Evolutionary conservation across 164 flowering plant species (phyloP).

Genomic region (Piper betle): DNA sequence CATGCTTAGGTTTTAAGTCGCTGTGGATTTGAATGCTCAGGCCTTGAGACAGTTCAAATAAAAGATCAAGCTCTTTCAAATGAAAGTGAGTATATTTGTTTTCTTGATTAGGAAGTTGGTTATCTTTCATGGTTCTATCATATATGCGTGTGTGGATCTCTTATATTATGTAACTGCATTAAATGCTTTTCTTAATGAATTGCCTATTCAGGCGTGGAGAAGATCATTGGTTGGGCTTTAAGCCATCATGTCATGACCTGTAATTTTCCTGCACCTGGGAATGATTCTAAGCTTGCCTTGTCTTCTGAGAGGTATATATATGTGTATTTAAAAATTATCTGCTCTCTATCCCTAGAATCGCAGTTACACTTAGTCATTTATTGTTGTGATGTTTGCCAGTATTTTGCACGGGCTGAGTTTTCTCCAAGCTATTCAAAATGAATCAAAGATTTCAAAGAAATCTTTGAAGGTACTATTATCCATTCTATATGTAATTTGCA

Average conservation of each 20-base stretch:
- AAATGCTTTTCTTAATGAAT: background rate
- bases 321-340: background rate
- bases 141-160: background rate
- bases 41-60: slow-evolving; percentile 51
- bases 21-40: slow-evolving; percentile 50
- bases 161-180: background rate
- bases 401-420: slow-evolving; percentile 59
- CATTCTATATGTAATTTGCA: too few relatives aligned
- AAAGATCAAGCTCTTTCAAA: slow-evolving; percentile 69
- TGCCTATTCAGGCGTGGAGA: slow-evolving; percentile 46
- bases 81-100: slow-evolving; percentile 46
- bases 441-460: slow-evolving; percentile 61
- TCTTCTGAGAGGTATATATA: slow-evolving; percentile 59
- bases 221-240: slow-evolving; percentile 79
- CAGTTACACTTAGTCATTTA: background rate
- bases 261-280: slow-evolving; percentile 19
- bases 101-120: background rate
- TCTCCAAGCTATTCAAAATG: slow-evolving; percentile 56
- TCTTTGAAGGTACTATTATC: slow-evolving; percentile 53
- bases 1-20: slow-evolving; percentile 51
- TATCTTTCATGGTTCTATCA: background rate
- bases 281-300: slow-evolving; percentile 52
- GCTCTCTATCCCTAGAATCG: background rate
- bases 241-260: slow-evolving; percentile 63
- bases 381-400: slow-evolving; percentile 30